Evolutionary conservation across 2,329 filamentous ascomycete genomes (phyloP), one percentile per base, ranked within the genome.

Genomic region (Xylaria multiplex): DNA sequence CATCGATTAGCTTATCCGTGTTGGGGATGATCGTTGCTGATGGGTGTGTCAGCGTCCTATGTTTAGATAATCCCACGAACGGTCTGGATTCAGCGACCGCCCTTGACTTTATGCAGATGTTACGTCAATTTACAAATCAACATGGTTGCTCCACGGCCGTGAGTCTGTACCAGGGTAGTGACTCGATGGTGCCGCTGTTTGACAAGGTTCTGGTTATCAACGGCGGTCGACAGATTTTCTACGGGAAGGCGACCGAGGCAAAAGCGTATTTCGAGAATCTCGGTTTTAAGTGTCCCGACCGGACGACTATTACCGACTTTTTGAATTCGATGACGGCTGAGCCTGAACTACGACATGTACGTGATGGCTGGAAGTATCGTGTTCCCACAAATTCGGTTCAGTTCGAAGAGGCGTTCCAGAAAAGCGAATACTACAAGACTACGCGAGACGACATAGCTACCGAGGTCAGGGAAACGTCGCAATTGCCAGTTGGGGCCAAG

Each of bases 1-100:
- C 16, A 5, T 19, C 11, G 37, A 40, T 40, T 40, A 14, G 37
- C 37, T 14, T 13, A 40, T 40, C 37, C 37, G 13, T 11, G 35
- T 40, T 13, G 37, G 13, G 8, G 37, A 27, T 19, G 8, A 22
- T 56, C 5, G 11, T 56, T 52, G 32, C 42, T 49, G 24, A 46
- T 42, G n/a, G 9, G 14, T 37, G 32, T 7, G 6, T 24, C 54
- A 72, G 72, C 30, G 56, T 73, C 2, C 46, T 70, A 8, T 71
- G 68, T 27, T 46, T 71, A 3, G 73, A 74, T 32, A 74, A 73
- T 52, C 64, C 70, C 2, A 92, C 90, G 2, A 81, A 89, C 64
- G 90, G 90, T 43, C 79, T 92, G 1, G 90, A 92, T 77, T 87
- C 89, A 1, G 89, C 86, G 3, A 92, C 90, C 1, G 90, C 90